phyloP scores from a whole-genome alignment of 2,329 filamentous ascomycete species.

The Tolypocladium endophyticum region DNA sequence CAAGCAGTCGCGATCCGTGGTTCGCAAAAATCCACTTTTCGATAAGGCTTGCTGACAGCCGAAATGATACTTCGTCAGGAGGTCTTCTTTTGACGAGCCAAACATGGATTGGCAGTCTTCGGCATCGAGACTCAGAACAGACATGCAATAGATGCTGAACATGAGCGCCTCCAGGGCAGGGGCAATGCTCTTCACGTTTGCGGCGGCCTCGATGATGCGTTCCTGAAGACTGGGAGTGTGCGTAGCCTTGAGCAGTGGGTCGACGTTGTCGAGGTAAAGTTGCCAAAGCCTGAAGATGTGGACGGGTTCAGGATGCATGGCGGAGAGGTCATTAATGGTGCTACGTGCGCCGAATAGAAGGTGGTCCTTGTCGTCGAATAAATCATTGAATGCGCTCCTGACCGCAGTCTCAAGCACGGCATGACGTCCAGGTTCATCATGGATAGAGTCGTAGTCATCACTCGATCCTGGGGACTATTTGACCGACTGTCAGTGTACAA shows the following conservation, averaged over 20 bases:
- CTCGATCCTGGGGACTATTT: background rate
- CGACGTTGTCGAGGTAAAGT: constrained; percentile 45
- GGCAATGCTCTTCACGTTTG: constrained; percentile 26
- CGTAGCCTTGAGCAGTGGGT: constrained; percentile 48
- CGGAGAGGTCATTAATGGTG: constrained; percentile 29
- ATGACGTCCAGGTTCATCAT: background rate
- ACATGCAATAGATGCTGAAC: constrained; percentile 39
- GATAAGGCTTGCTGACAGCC: constrained; percentile 43
- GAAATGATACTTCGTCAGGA: constrained; percentile 32
- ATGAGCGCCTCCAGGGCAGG: constrained; percentile 41
- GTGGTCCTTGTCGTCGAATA: constrained; percentile 29
- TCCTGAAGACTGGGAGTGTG: constrained; percentile 44
- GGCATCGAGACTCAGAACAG: constrained; percentile 29
- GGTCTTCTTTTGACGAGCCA: constrained; percentile 24
- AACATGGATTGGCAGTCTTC: constrained; percentile 33
- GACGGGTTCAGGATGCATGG: constrained; percentile 36
- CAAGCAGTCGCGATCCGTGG: constrained; percentile 39
- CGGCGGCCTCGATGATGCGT: constrained; percentile 38
- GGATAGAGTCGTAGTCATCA: background rate
- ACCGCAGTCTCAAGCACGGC: constrained; percentile 12
- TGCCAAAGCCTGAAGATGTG: constrained; percentile 45
- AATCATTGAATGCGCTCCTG: constrained; percentile 33
- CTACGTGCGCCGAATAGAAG: constrained; percentile 40
- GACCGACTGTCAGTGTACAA: background rate
- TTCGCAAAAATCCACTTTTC: constrained; percentile 37